These are phyloP conservation scores for Huntiella omanensis DNA, from an alignment of 2,329 filamentous ascomycete genomes.

Conservation along the genomic window DNA sequence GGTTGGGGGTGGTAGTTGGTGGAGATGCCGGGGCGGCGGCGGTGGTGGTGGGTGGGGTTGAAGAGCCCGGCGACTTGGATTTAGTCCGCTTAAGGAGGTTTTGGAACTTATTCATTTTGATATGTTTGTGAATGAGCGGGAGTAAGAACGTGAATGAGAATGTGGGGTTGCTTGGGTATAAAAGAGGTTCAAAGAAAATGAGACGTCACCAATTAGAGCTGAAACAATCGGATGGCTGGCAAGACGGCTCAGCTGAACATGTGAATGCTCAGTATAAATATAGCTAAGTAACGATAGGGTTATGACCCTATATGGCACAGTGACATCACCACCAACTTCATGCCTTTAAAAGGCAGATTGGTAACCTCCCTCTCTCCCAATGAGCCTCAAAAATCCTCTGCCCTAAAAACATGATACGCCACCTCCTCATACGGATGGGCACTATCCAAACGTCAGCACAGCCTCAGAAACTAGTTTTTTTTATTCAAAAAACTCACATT, in stretches of 20 bases:
- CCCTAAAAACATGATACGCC: conserved; percentile 27
- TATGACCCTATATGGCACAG: no score
- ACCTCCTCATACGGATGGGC: conserved; percentile 35
- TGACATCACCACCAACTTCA: no score
- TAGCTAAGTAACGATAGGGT: no score
- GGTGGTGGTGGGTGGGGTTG: background rate
- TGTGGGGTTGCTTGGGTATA: background rate
- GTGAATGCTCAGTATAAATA: no score
- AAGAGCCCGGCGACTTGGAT: background rate
- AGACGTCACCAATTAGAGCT: background rate
- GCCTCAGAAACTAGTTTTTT: background rate
- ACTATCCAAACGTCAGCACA: conserved; percentile 14
- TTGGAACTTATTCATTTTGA: conserved; percentile 40
- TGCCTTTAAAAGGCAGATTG: no score
- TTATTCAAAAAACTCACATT: conserved; percentile 29
- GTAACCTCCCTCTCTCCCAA: no score
- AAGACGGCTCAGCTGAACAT: no score
- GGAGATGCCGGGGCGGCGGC: background rate
- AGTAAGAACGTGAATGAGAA: background rate
- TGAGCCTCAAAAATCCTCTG: conserved; percentile 26
- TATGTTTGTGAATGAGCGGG: background rate
- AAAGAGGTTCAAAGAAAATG: background rate
- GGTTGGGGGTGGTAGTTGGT: background rate
- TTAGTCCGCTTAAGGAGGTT: conserved; percentile 34
- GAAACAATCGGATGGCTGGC: background rate